A percentile compares a stretch with the other conserved stretches of the same genome.
Conservation (phyloP, 345 rosid genomes). For the Acer saccharum region DNA sequence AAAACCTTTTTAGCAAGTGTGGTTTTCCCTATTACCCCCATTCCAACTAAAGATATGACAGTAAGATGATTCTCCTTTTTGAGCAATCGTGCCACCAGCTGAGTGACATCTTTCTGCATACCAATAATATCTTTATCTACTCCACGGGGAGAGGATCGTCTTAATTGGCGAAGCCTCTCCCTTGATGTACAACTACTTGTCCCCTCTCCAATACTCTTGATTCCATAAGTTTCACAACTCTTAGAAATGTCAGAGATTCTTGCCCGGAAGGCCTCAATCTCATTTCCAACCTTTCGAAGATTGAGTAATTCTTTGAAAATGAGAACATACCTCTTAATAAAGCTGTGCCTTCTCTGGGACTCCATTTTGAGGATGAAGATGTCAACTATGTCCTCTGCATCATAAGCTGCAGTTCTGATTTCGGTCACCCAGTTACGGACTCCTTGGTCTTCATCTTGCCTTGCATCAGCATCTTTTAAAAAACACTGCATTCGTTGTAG, state of each 20-base stretch:
- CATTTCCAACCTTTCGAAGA: slow-evolving; percentile 18
- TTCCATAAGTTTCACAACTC: slow-evolving; percentile 25
- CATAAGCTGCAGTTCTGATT: slow-evolving; percentile 36
- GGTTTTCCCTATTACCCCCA: slow-evolving; percentile 35
- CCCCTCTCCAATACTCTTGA: slow-evolving; percentile 29
- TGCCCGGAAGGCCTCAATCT: slow-evolving; percentile 6
- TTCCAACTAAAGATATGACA: slow-evolving; percentile 31
- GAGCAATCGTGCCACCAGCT: slow-evolving; percentile 22
- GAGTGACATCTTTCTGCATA: slow-evolving; percentile 22
- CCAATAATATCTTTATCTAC: slow-evolving; percentile 31
- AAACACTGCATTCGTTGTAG: slow-evolving; percentile 35
- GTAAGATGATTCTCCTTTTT: slow-evolving; percentile 17
- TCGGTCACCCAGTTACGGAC: slow-evolving; percentile 37
- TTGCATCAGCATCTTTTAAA: slow-evolving; percentile 42
- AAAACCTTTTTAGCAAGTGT: slow-evolving; percentile 30
- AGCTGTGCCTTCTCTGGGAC: slow-evolving; percentile 11
- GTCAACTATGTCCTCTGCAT: slow-evolving; percentile 41
- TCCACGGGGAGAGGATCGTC: slow-evolving; percentile 32
- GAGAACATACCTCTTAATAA: slow-evolving; percentile 15
- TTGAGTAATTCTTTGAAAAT: slow-evolving; percentile 5
- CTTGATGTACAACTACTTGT: slow-evolving; percentile 4
- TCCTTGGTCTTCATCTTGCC: slow-evolving; percentile 31
- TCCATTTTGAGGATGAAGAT: slow-evolving; percentile 27
- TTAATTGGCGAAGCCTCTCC: slow-evolving; percentile 19
- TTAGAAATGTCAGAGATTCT: slow-evolving; percentile 23